Percentiles rank a stretch among this genome's conserved stretches.
Evolutionary conservation across 1,284 basidiomycete genomes (phyloP).

Genomic region (Moesziomyces parantarcticus): DNA sequence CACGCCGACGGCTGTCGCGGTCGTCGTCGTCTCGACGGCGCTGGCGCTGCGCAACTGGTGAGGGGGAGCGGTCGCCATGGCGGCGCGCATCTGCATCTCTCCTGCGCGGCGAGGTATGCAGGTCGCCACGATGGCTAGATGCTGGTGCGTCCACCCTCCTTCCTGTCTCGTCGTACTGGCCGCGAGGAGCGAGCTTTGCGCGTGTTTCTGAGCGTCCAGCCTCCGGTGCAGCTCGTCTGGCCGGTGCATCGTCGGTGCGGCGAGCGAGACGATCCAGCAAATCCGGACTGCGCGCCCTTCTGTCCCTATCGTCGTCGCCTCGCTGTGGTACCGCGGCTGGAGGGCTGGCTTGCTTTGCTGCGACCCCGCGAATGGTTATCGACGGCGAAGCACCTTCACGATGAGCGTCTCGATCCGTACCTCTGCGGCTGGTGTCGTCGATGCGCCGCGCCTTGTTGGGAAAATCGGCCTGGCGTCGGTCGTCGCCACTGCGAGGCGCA

Average conservation of each 20-base stretch:
- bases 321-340: conserved; percentile 4
- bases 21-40: conserved; percentile 9
- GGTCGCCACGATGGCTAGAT: conserved; percentile 9
- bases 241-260: conserved; percentile 14
- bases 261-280: conserved; percentile 29
- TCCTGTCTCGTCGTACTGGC: conserved; percentile 34
- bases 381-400: conserved; percentile 15
- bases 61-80: conserved; percentile 18
- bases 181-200: conserved; percentile 32
- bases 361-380: conserved; percentile 33
- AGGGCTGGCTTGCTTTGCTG: conserved; percentile 15
- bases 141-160: conserved; percentile 24
- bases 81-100: conserved; percentile 8
- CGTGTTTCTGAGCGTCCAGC: background rate
- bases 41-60: conserved; percentile 8
- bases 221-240: conserved; percentile 14
- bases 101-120: conserved; percentile 21
- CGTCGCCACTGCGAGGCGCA: background rate
- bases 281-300: conserved; percentile 27
- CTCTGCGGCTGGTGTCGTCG: conserved; percentile 5
- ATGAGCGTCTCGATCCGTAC: conserved; percentile 2
- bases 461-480: conserved; percentile 7
- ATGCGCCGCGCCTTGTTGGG: conserved; percentile 35
- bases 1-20: conserved; percentile 8
- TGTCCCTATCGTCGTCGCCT: conserved; percentile 6